Conservation (phyloP, 345 rosid genomes). For the Arabis hirsuta region DNA sequence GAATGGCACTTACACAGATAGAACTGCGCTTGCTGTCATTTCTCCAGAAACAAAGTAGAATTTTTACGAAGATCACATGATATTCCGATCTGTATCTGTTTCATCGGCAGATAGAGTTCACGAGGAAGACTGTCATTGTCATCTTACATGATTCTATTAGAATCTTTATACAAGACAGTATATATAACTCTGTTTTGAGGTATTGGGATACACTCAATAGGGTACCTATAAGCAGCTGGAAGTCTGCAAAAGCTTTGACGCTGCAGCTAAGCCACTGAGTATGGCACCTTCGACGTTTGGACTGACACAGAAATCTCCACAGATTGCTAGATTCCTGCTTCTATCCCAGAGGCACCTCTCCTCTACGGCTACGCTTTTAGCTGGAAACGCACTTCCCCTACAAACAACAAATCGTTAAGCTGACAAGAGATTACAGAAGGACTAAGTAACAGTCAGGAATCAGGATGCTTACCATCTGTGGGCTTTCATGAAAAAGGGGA, state of each 20-base stretch:
- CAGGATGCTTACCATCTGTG: conserved; percentile 72
- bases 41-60: conserved; percentile 17
- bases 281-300: conserved; percentile 88
- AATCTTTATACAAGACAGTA: neutral
- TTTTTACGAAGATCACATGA: conserved; percentile 15
- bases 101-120: conserved; percentile 28
- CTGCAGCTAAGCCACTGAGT: conserved; percentile 76
- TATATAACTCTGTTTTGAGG: neutral
- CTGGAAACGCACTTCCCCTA: conserved; percentile 96
- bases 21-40: conserved; percentile 4
- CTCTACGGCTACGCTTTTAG: conserved; percentile 62
- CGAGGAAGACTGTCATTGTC: conserved; percentile 6
- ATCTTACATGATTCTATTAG: conserved; percentile 22
- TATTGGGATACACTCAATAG: conserved; percentile 3
- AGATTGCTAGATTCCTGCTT: conserved; percentile 61
- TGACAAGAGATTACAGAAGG: conserved; percentile 10
- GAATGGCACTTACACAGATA: conserved; percentile 9
- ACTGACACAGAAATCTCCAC: conserved; percentile 89
- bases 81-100: conserved; percentile 14
- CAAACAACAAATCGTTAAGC: conserved; percentile 27
- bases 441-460: conserved; percentile 10
- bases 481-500: conserved; percentile 79
- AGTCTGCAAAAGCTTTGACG: conserved; percentile 60
- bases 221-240: conserved; percentile 48
- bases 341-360: conserved; percentile 76